These are phyloP conservation scores for Xerophyta viscosa DNA, from an alignment of 106 monocot genomes.

Conservation along the genomic window DNA sequence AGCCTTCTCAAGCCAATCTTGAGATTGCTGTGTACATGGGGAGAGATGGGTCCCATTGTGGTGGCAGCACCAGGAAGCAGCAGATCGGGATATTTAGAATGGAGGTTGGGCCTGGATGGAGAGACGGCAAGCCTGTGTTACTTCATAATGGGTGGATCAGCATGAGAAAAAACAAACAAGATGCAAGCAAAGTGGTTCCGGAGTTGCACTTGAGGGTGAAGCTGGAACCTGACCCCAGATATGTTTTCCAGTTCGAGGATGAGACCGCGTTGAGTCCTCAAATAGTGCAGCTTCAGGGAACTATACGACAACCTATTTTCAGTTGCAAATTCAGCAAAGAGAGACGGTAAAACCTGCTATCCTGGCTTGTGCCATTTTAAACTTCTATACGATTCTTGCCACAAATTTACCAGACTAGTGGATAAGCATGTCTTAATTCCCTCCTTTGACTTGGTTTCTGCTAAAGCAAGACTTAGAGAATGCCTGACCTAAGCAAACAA, in stretches of 20 bases:
- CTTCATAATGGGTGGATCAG: conserved; percentile 80
- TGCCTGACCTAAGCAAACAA: no score
- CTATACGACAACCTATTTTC: conserved; percentile 68
- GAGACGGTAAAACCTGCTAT: conserved; percentile 23
- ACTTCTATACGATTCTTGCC: no score
- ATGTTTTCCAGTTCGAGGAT: conserved; percentile 82
- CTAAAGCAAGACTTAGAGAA: no score
- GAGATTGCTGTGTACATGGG: conserved; percentile 51
- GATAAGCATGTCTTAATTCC: no score
- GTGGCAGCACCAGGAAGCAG: conserved; percentile 34
- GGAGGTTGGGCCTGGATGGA: conserved; percentile 48
- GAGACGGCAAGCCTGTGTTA: conserved; percentile 42
- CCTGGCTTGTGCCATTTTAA: background rate
- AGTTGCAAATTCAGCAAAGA: conserved; percentile 77
- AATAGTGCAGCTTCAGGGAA: conserved; percentile 67
- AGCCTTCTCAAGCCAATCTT: conserved; percentile 29
- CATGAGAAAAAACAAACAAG: conserved; percentile 39
- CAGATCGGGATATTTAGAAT: conserved; percentile 55
- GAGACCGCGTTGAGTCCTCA: conserved; percentile 59
- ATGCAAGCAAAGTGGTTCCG: conserved; percentile 17
- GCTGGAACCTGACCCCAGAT: conserved; percentile 77
- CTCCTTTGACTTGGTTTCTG: no score
- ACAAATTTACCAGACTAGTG: no score
- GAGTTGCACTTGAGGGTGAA: conserved; percentile 77
- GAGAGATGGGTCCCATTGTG: conserved; percentile 26